These are phyloP conservation scores for Picochlorum sp. DNA, from an alignment of 139 green algal species.

Conservation along the genomic window DNA sequence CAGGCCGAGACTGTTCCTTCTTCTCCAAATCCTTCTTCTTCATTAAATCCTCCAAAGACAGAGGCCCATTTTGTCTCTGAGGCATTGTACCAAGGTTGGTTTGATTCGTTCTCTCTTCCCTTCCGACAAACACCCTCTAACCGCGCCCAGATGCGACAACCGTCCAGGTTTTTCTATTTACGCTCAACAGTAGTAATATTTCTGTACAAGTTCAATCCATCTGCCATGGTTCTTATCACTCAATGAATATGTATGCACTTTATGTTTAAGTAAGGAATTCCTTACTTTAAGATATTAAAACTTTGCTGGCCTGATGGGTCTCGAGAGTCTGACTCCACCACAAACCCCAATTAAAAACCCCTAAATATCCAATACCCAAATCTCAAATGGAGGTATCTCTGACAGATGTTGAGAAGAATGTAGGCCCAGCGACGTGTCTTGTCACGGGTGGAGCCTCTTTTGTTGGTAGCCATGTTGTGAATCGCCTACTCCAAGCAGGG, in stretches of 20 bases:
- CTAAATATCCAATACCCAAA: no score
- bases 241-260: no score
- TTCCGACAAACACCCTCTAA: not conserved
- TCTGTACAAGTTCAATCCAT: no score
- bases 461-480: conserved; percentile 35
- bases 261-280: no score
- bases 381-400: not conserved
- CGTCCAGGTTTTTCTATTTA: no score
- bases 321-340: no score
- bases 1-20: conserved; percentile 67
- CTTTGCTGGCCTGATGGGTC: no score
- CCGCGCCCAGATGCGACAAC: no score
- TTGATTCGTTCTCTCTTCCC: not conserved
- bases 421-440: not conserved
- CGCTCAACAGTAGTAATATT: no score
- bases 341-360: no score
- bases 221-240: no score
- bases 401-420: not conserved
- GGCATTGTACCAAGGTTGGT: not conserved
- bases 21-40: conserved; percentile 69
- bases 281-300: no score
- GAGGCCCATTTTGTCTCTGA: conserved; percentile 46
- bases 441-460: conserved; percentile 42
- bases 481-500: conserved; percentile 38
- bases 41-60: conserved; percentile 86